Evolutionary conservation across 495 filamentous ascomycete species (phyloP).

Genomic region (Sporormia fimetaria): DNA sequence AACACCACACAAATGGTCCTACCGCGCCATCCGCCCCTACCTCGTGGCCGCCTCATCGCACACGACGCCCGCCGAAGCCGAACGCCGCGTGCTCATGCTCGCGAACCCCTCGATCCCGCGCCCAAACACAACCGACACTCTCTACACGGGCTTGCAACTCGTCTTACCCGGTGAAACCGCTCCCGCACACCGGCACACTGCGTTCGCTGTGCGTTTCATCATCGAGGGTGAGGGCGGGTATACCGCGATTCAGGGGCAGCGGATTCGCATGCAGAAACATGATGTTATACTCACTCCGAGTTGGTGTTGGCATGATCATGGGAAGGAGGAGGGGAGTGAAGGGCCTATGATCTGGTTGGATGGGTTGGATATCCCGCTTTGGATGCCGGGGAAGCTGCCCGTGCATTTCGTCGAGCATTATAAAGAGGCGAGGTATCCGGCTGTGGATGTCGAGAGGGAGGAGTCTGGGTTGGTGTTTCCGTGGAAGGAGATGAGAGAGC

Average conservation of each 20-base stretch:
- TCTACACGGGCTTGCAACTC: constrained; percentile 42
- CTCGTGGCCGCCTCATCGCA: constrained; percentile 36
- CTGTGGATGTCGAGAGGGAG: constrained; percentile 31
- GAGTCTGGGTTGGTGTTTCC: constrained; percentile 36
- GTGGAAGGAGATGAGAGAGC: constrained; percentile 33
- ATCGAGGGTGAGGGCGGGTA: constrained; percentile 41
- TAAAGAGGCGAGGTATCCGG: constrained; percentile 35
- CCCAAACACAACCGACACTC: constrained; percentile 42
- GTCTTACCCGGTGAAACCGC: constrained; percentile 42
- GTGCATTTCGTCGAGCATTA: constrained; percentile 42
- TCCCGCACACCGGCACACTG: constrained; percentile 39
- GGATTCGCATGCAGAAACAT: constrained; percentile 38
- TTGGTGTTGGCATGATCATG: constrained; percentile 44
- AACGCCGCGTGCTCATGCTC: constrained; percentile 40
- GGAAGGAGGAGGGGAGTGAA: constrained; percentile 39
- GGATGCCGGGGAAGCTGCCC: constrained; percentile 37
- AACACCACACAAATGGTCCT: constrained; percentile 36
- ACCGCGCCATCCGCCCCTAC: constrained; percentile 34
- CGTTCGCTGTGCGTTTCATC: constrained; percentile 43
- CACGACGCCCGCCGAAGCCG: constrained; percentile 36
- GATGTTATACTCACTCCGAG: constrained; percentile 43
- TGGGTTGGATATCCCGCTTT: constrained; percentile 38
- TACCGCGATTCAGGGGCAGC: constrained; percentile 39
- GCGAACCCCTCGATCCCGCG: constrained; percentile 39
- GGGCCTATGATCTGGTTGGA: constrained; percentile 45